These are phyloP conservation scores for Candolleomyces aberdarensis DNA, from an alignment of 768 basidiomycete species.

Conservation along the genomic window DNA sequence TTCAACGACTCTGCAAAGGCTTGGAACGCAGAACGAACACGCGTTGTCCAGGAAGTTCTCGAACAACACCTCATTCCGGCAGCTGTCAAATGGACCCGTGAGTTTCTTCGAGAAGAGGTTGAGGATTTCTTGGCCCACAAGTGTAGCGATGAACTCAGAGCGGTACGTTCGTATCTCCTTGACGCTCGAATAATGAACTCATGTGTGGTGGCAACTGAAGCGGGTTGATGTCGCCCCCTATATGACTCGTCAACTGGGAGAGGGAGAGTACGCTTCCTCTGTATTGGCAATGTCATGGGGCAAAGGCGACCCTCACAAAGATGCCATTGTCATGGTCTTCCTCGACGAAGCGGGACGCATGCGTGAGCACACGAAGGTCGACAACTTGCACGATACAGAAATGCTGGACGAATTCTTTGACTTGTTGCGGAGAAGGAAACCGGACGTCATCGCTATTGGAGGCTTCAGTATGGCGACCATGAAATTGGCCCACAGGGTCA, in stretches of 20 bases:
- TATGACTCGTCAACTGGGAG: slow-evolving; percentile 53
- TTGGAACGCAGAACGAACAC: slow-evolving; percentile 87
- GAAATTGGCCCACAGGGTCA: slow-evolving; percentile 63
- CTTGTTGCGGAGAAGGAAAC: slow-evolving; percentile 76
- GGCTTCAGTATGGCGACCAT: slow-evolving; percentile 84
- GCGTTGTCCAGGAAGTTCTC: slow-evolving; percentile 75
- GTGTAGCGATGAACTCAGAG: slow-evolving; percentile 66
- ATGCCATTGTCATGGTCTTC: slow-evolving; percentile 82
- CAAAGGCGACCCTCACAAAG: slow-evolving; percentile 89
- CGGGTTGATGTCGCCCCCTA: slow-evolving; percentile 83
- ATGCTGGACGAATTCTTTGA: slow-evolving; percentile 74
- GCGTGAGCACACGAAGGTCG: slow-evolving; percentile 86
- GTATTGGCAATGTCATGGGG: slow-evolving; percentile 95
- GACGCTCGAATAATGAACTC: neutral
- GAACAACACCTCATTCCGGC: slow-evolving; percentile 81
- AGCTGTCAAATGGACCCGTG: slow-evolving; percentile 84
- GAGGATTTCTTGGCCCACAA: slow-evolving; percentile 77
- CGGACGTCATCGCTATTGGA: slow-evolving; percentile 85
- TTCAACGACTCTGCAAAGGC: slow-evolving; percentile 81
- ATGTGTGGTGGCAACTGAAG: slow-evolving; percentile 35
- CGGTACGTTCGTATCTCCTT: slow-evolving; percentile 44
- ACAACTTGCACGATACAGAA: slow-evolving; percentile 76
- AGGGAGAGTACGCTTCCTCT: slow-evolving; percentile 67
- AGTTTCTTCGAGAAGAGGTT: slow-evolving; percentile 85
- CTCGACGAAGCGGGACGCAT: slow-evolving; percentile 86